Conservation (phyloP, 441 rosid species). For the Manihot esculenta region DNA sequence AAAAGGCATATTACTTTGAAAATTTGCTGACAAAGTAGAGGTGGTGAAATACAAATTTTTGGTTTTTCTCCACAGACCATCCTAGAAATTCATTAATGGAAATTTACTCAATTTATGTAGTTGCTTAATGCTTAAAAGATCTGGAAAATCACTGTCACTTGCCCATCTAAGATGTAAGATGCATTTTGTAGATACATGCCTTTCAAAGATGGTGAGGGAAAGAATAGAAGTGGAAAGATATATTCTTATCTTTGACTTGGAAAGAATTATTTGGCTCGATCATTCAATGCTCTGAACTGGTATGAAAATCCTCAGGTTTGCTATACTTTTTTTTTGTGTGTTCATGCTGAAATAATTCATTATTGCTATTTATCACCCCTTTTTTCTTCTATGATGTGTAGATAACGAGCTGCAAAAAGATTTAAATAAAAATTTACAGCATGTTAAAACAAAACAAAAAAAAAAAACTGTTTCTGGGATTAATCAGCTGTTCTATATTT, state of each 20-base stretch:
- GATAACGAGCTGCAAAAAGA: background rate
- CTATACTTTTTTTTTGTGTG: background rate
- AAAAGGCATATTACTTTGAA: background rate
- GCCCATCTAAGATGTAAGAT: background rate
- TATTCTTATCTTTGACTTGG: background rate
- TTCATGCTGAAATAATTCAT: background rate
- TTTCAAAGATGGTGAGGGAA: background rate
- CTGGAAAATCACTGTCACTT: background rate
- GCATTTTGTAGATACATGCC: background rate
- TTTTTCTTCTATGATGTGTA: background rate
- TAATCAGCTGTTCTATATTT: background rate
- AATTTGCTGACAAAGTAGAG: conserved; percentile 20
- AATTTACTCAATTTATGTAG: background rate
- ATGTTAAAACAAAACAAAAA: background rate
- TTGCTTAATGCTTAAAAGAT: background rate
- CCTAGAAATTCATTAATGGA: background rate
- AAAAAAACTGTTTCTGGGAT: background rate
- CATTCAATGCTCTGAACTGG: background rate
- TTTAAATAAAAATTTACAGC: background rate
- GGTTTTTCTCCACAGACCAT: conserved; percentile 12
- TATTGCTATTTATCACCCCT: background rate
- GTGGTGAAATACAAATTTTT: conserved; percentile 25
- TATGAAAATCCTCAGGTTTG: background rate
- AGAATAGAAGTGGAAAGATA: background rate
- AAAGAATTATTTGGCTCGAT: background rate